These are phyloP conservation scores for Hylodesmum podocarpum DNA, from an alignment of 306 rosid species.

Conservation along the genomic window DNA sequence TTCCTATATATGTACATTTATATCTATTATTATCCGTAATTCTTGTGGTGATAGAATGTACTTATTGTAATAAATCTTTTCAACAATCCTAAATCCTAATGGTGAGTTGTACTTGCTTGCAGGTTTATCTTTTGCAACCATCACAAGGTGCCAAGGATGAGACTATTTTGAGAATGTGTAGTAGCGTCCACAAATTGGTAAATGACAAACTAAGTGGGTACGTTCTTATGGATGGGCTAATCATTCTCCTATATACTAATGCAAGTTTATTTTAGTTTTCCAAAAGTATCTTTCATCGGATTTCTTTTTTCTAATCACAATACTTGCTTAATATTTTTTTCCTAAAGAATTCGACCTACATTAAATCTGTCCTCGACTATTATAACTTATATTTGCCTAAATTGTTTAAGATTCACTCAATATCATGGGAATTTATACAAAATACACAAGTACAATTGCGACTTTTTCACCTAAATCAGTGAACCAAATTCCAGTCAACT, in stretches of 20 bases:
- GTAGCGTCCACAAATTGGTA: not conserved
- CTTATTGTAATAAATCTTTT: not conserved
- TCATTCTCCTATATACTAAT: not conserved
- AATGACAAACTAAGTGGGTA: not conserved
- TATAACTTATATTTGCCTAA: no score
- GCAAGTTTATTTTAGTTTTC: not conserved
- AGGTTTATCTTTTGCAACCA: not conserved
- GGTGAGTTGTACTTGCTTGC: not conserved
- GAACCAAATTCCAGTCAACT: no score
- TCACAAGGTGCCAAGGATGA: not conserved
- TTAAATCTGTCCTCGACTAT: no score
- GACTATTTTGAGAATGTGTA: not conserved
- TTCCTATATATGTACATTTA: no score
- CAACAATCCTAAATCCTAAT: not conserved
- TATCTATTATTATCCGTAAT: no score
- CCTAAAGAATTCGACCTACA: no score
- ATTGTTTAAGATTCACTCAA: no score
- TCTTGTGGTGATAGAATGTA: no score
- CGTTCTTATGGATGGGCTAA: not conserved
- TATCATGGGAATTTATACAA: no score
- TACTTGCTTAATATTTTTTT: not conserved
- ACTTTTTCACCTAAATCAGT: no score
- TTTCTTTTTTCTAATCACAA: not conserved
- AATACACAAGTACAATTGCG: no score
- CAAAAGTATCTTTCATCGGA: not conserved